A percentile compares a stretch with the other conserved stretches of the same genome.
These are phyloP conservation scores for Anastatica hierochuntica DNA, from an alignment of 345 rosid species.

Conservation along the genomic window DNA sequence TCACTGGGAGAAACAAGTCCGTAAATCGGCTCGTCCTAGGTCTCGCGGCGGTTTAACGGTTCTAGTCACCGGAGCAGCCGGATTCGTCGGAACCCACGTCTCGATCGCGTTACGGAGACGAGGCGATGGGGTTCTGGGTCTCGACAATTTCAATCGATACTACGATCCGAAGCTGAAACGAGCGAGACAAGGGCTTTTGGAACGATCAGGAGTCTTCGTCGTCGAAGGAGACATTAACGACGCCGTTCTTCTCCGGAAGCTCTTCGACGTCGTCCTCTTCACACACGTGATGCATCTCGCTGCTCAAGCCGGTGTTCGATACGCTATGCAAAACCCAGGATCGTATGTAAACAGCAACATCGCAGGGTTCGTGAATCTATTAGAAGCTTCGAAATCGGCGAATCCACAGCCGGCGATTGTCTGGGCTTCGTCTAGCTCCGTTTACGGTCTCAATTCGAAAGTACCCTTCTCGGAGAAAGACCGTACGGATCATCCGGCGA, in stretches of 20 bases:
- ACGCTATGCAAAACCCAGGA: slow-evolving; percentile 56
- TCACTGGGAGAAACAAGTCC: slow-evolving; percentile 42
- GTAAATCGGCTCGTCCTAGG: slow-evolving; percentile 39
- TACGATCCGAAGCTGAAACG: slow-evolving; percentile 49
- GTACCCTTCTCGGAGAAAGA: slow-evolving; percentile 68
- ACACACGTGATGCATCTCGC: slow-evolving; percentile 63
- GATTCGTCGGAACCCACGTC: slow-evolving; percentile 66
- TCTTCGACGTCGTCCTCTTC: slow-evolving; percentile 42
- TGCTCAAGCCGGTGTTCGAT: slow-evolving; percentile 61
- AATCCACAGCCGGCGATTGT: slow-evolving; percentile 57
- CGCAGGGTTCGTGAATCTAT: slow-evolving; percentile 51
- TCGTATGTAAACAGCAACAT: slow-evolving; percentile 59
- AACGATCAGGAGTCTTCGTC: slow-evolving; percentile 41
- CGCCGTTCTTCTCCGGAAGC: slow-evolving; percentile 34
- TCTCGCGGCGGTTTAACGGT: slow-evolving; percentile 35
- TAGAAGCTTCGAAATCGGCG: slow-evolving; percentile 45
- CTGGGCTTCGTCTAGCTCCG: slow-evolving; percentile 74
- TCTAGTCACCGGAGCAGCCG: slow-evolving; percentile 75
- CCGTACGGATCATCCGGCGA: slow-evolving; percentile 51
- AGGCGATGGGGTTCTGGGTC: slow-evolving; percentile 69
- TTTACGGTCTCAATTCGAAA: slow-evolving; percentile 48
- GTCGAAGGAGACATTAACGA: slow-evolving; percentile 61
- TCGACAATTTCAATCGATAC: slow-evolving; percentile 65
- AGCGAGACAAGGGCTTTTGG: slow-evolving; percentile 42
- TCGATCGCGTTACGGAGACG: slow-evolving; percentile 45